phyloP scores from a whole-genome alignment of 495 filamentous ascomycete genomes.

The Aspergillus leporis region DNA sequence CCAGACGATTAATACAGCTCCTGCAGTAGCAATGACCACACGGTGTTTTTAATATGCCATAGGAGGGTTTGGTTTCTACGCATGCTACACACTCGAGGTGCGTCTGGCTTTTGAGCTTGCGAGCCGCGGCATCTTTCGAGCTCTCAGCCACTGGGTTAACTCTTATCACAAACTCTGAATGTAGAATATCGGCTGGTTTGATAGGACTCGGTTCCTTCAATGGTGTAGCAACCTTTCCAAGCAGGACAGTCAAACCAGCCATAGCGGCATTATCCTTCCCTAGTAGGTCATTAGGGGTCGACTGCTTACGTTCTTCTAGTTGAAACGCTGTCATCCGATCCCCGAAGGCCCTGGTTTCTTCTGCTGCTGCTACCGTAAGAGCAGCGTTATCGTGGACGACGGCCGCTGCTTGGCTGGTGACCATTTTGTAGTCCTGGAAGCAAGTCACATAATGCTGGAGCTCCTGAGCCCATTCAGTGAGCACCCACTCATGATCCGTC shows the following conservation, averaged over 20 bases:
- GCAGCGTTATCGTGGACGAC: constrained; percentile 11
- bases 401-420: constrained; percentile 6
- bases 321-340: constrained; percentile 9
- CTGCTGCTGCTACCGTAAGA: constrained; percentile 3
- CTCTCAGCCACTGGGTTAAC: background rate
- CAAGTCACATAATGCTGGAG: constrained; percentile 1
- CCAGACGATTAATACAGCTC: constrained; percentile 30
- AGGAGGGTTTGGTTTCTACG: background rate
- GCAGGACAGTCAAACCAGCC: background rate
- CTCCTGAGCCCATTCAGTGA: constrained; percentile 11
- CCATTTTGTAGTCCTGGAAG: constrained; percentile 11
- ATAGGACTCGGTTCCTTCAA: background rate
- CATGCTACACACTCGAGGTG: constrained; percentile 19
- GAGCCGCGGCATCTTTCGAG: constrained; percentile 1
- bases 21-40: constrained; percentile 42
- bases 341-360: constrained; percentile 10
- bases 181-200: background rate
- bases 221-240: background rate
- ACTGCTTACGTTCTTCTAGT: background rate
- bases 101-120: background rate
- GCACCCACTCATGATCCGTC: constrained; percentile 9
- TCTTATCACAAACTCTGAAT: background rate
- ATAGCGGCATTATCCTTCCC: background rate
- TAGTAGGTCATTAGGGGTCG: background rate
- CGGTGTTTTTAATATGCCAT: constrained; percentile 16